phyloP scores from a whole-genome alignment of 2,329 filamentous ascomycete genomes.

The Blastomyces gilchristii region DNA sequence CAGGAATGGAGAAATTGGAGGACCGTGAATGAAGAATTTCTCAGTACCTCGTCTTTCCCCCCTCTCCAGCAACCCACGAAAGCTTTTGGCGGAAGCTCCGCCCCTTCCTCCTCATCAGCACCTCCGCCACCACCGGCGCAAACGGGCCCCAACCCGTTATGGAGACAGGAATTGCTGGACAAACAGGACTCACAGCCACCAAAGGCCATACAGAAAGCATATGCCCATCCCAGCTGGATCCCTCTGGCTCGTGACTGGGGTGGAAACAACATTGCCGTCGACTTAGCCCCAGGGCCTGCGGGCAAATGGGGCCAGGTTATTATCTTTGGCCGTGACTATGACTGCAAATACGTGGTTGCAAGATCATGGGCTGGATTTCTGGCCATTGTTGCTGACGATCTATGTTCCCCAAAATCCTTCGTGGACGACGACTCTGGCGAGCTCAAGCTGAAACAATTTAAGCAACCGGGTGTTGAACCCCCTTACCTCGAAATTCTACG shows the following conservation, averaged over 20 bases:
- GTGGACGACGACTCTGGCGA: conserved; percentile 89
- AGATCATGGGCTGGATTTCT: conserved; percentile 85
- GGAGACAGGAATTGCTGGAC: conserved; percentile 74
- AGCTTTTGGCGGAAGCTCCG: conserved; percentile 57
- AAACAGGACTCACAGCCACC: conserved; percentile 82
- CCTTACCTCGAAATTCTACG: conserved; percentile 88
- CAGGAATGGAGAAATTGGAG: conserved; percentile 98
- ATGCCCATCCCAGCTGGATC: conserved; percentile 91
- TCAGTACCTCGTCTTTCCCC: conserved; percentile 48
- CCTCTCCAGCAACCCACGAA: conserved; percentile 57
- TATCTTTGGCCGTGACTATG: conserved; percentile 92
- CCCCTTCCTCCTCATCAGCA: conserved; percentile 51
- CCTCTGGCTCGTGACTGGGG: conserved; percentile 95
- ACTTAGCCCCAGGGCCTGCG: conserved; percentile 78
- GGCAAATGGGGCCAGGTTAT: conserved; percentile 96
- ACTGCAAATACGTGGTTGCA: conserved; percentile 94
- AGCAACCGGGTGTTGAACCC: conserved; percentile 77
- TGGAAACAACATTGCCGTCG: conserved; percentile 91
- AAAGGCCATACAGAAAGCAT: conserved; percentile 79
- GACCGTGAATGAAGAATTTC: conserved; percentile 80
- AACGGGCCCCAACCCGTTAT: conserved; percentile 52
- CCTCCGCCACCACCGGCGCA: conserved; percentile 45
- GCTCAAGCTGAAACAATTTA: conserved; percentile 87
- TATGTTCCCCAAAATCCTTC: conserved; percentile 79
- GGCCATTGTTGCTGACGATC: conserved; percentile 77